Conservation (phyloP, 1,284 basidiomycete genomes). For the Cystobasidium slooffiae region DNA sequence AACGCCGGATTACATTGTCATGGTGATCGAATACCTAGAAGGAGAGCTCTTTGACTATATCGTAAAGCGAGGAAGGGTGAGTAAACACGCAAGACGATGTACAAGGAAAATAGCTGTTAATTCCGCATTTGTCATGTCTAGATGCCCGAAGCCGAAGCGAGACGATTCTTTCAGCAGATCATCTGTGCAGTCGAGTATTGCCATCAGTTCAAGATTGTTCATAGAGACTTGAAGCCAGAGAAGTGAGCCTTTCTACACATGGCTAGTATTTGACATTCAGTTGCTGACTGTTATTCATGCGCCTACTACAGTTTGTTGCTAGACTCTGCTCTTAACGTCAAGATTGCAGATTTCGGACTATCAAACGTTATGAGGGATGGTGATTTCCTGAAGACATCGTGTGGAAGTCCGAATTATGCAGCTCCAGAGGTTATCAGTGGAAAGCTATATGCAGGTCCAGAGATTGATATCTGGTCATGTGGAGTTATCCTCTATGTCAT, state of each 20-base stretch:
- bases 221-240: conserved; percentile 93
- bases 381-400: conserved; percentile 91
- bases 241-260: conserved; percentile 64
- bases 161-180: conserved; percentile 94
- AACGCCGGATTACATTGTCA: conserved; percentile 89
- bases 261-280: neutral
- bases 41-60: conserved; percentile 97
- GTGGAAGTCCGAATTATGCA: conserved; percentile 94
- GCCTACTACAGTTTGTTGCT: conserved; percentile 58
- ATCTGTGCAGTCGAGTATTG: conserved; percentile 95
- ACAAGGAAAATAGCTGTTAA: neutral
- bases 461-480: conserved; percentile 97
- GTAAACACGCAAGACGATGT: conserved; percentile 14
- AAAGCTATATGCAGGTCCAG: conserved; percentile 88
- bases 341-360: conserved; percentile 94
- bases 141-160: conserved; percentile 81
- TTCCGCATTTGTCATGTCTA: conserved; percentile 55
- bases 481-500: conserved; percentile 96
- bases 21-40: conserved; percentile 74
- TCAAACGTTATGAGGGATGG: conserved; percentile 93
- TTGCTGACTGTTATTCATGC: neutral
- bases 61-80: conserved; percentile 71
- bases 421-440: conserved; percentile 94
- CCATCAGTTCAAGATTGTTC: conserved; percentile 90
- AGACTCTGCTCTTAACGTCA: conserved; percentile 67